Evolutionary conservation across 441 rosid species (phyloP), one percentile per base, ranked within the genome.

Genomic region (Corymbia calophylla): DNA sequence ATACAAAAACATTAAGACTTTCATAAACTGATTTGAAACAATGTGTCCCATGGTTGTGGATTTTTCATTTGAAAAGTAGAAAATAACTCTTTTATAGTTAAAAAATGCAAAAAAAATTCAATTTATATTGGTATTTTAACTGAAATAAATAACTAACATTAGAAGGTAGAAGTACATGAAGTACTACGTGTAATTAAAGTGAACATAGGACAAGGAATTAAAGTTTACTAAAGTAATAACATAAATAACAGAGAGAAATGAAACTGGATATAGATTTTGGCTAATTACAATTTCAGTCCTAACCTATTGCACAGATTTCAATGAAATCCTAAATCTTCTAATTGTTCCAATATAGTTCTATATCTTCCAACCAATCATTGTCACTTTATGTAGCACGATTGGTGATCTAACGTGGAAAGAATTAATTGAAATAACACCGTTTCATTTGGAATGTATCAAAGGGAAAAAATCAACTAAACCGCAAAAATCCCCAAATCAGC

Each of bases 351-450:
- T 56, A 23, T 53, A 53, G 54, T 21, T 56, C 12, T 56, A 21
- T 8, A 56, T 21, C 29, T 53, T 53, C 53, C 1, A 1, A 8
- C 25, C 21, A 56, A 21, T 56, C 60, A 56, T 56, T 56, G 4
- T 25, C 12, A 1, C 21, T 12, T 25, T 21, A 56, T 39, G 9
- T 13, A 2, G 5, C 60, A 21, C 1, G 2, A 5, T 8, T 0
- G 5, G 8, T 25, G 5, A 56, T 21, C 0, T 56, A 5, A 23
- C 29, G 4, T 56, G 29, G 13, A 21, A 56, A 56, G 9, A 8
- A 11, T 56, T 1, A 23, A 56, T 56, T 0, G 2, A 23, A 56
- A 21, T 1, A 5, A 3, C 0, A 0, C 6, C 12, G 5, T 56
- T 56, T 56, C 9, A 11, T 56, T 56, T 56, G 62, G 62, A 1